These are phyloP conservation scores for Trichophyton verrucosum DNA, from an alignment of 2,329 filamentous ascomycete species.

Conservation along the genomic window DNA sequence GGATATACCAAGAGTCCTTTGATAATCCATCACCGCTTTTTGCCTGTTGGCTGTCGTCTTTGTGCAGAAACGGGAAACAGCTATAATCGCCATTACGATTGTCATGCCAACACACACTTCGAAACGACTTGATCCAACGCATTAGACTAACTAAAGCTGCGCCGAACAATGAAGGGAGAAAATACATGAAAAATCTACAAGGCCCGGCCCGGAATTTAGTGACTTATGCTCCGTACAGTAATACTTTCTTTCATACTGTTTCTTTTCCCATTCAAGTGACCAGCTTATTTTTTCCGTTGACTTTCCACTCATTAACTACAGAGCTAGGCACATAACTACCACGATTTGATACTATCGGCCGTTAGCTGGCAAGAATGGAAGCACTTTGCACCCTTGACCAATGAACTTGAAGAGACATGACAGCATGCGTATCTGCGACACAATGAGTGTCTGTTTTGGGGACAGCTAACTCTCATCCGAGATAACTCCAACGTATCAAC, in stretches of 20 bases:
- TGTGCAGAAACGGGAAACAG: neutral
- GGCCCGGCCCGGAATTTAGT: neutral
- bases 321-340: no score
- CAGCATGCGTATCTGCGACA: neutral
- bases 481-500: neutral
- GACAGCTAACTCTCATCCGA: neutral
- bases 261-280: neutral
- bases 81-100: neutral
- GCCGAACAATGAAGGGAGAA: neutral
- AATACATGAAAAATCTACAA: neutral
- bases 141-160: neutral
- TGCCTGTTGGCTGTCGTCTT: neutral
- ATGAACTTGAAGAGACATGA: neutral
- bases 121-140: no score
- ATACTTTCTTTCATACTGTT: no score
- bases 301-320: neutral
- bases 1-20: neutral
- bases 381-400: no score
- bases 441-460: neutral
- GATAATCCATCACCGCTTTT: neutral
- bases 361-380: no score
- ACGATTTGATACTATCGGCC: no score
- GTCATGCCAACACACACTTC: neutral
- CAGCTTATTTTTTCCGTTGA: neutral
- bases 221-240: no score